Conservation (phyloP, 2,329 filamentous ascomycete genomes). For the Fusarium sp. region DNA sequence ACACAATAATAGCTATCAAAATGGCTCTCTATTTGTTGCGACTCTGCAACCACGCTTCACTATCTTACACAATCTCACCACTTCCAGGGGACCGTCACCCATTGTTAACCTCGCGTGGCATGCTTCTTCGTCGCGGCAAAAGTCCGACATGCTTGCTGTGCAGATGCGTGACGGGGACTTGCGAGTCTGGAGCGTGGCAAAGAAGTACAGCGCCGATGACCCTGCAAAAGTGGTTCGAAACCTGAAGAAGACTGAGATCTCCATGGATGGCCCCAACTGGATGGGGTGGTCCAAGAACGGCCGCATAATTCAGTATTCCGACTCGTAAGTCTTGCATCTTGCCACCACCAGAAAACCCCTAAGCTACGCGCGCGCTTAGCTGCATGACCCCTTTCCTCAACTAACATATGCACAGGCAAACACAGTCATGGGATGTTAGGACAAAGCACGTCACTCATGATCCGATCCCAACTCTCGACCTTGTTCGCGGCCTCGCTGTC, state of each 20-base stretch:
- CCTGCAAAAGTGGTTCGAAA: conserved; percentile 90
- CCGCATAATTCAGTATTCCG: conserved; percentile 90
- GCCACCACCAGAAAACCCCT: conserved; percentile 44
- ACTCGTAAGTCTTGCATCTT: conserved; percentile 74
- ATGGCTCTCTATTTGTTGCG: conserved; percentile 92
- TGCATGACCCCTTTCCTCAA: conserved; percentile 47
- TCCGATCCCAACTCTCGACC: conserved; percentile 84
- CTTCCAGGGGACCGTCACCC: conserved; percentile 84
- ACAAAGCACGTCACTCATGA: conserved; percentile 98
- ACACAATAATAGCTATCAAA: conserved; percentile 79
- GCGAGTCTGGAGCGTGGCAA: conserved; percentile 96
- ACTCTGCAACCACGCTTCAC: conserved; percentile 92
- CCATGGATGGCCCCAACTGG: conserved; percentile 86
- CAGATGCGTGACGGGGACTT: conserved; percentile 94
- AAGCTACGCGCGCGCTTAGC: conserved; percentile 63
- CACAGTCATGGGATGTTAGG: conserved; percentile 94
- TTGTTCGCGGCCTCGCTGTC: conserved; percentile 84
- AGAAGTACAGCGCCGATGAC: conserved; percentile 77
- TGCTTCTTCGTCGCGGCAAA: conserved; percentile 94
- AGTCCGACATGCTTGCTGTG: conserved; percentile 96
- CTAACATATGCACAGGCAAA: conserved; percentile 73
- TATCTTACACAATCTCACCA: conserved; percentile 92
- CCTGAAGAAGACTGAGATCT: conserved; percentile 82
- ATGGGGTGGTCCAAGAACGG: conserved; percentile 99
- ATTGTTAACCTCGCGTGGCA: conserved; percentile 94